Evolutionary conservation across 192 early-diverging fungal species (phyloP), one percentile per base, ranked within the genome.

Genomic region (Oehlia diaphana): DNA sequence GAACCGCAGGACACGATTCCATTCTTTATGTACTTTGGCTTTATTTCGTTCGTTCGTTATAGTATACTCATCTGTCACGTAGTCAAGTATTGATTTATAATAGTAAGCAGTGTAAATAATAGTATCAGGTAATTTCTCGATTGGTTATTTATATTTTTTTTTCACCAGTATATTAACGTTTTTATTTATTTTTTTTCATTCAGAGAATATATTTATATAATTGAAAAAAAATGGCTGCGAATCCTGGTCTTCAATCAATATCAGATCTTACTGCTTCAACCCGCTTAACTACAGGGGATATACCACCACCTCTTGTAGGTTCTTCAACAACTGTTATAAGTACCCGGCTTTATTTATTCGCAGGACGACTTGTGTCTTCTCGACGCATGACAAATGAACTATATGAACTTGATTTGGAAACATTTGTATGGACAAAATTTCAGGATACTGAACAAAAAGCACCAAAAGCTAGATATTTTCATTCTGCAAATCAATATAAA

Each of bases 251-350:
- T 35, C 85, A 86, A 80, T 83, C 82, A 79, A 86, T 86, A 53
- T 81, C 85, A 76, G 85, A 86, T 82, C 74, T 86, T 26, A 86
- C 85, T 9, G 83, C 85, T 28, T 82, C 85, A 9, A 83, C 85
- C 21, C 78, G 82, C 26, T 82, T 86, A 79, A 86, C 85, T 47
- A 86, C 82, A 9, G 93, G 92, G 63, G 92, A 94, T 64, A 88
- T 91, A 70, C 93, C 93, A 19, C 92, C 93, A 23, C 92, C 93
- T 7, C 84, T 94, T 65, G 92, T 94, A 3, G 93, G 93, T 42
- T 88, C 91, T 67, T 92, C 93, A 0, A 88, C 89, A 64, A 91
- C 92, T 28, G 90, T 92, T 19, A 84, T 94, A n/a, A 87, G 84
- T 37, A 88, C 89, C 26, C 79, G 86, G 31, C 78, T 92, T 1